Evolutionary conservation across 148 eudicot genomes (phyloP).

Genomic region (Agrostemma githago): DNA sequence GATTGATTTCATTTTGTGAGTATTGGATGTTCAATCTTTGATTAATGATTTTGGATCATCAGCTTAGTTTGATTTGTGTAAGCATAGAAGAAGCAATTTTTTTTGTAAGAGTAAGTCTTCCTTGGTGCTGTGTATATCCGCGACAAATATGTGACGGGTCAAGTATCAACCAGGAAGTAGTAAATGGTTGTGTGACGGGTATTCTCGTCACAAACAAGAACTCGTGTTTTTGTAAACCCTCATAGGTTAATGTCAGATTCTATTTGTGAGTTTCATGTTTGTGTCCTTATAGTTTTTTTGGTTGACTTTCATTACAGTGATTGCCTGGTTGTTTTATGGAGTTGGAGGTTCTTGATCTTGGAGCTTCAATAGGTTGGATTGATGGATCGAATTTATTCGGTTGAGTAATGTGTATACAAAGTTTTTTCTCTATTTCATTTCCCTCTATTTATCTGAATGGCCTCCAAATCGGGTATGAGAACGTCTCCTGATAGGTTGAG

Average conservation of each 20-base stretch:
- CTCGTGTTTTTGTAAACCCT: neutral
- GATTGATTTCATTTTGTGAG: neutral
- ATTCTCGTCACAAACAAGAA: too few species aligned
- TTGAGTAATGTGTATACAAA: conserved; percentile 31
- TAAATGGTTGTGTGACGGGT: too few species aligned
- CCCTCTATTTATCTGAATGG: conserved; percentile 35
- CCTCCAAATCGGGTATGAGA: conserved; percentile 44
- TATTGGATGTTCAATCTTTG: neutral
- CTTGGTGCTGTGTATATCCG: neutral
- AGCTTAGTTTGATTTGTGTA: neutral
- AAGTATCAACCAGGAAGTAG: too few species aligned
- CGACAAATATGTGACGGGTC: too few species aligned
- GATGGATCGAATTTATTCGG: conserved; percentile 15
- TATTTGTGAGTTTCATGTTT: neutral
- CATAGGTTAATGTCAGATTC: conserved; percentile 2
- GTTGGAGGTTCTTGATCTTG: conserved; percentile 24
- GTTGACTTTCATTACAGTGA: conserved; percentile 30
- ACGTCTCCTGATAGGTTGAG: conserved; percentile 36
- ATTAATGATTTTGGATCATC: neutral
- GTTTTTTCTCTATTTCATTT: conserved; percentile 15
- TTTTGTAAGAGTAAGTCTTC: neutral
- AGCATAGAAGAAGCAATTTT: neutral
- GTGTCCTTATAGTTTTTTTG: conserved; percentile 14
- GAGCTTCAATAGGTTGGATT: conserved; percentile 21
- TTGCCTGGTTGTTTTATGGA: conserved; percentile 29